Conservation (phyloP, 371 early-diverging fungal genomes). For the Mucor indicus region DNA sequence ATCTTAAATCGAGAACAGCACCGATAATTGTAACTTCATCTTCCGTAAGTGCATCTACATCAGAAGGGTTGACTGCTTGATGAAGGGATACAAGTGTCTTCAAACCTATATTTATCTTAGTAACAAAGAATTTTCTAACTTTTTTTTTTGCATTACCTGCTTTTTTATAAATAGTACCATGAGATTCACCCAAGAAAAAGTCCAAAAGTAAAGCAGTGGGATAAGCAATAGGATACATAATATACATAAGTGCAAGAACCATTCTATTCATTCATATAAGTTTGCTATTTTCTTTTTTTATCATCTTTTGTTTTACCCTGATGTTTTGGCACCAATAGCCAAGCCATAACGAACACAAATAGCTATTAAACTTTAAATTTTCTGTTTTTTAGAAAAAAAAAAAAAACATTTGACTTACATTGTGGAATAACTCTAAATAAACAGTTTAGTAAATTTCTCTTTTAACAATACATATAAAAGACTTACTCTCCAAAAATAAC, state of each 20-base stretch:
- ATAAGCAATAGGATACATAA: conserved; percentile 74
- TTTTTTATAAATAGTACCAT: conserved; percentile 79
- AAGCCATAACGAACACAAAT: conserved; percentile 72
- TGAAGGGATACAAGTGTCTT: conserved; percentile 91
- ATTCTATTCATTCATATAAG: conserved; percentile 23
- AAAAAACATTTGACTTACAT: conserved; percentile 16
- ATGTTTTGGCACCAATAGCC: conserved; percentile 78
- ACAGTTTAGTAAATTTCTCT: background rate
- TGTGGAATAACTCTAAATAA: conserved; percentile 42
- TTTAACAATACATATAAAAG: too few species aligned
- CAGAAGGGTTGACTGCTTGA: conserved; percentile 58
- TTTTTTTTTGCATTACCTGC: conserved; percentile 31
- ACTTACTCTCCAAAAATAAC: conserved; percentile 92
- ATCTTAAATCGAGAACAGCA: conserved; percentile 89
- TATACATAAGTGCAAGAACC: conserved; percentile 62
- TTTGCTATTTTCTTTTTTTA: background rate
- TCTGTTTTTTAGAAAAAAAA: background rate
- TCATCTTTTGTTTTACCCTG: conserved; percentile 28
- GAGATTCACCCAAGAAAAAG: conserved; percentile 76
- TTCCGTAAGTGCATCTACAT: conserved; percentile 78
- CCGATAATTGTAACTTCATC: conserved; percentile 94
- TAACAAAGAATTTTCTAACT: background rate
- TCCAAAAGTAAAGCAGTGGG: conserved; percentile 82
- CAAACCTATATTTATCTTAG: conserved; percentile 44
- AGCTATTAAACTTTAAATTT: too few species aligned